Evolutionary conservation across 352 stramenopile species (phyloP), one percentile per base, ranked within the genome.

Genomic region (Peronosclerospora sorghi): DNA sequence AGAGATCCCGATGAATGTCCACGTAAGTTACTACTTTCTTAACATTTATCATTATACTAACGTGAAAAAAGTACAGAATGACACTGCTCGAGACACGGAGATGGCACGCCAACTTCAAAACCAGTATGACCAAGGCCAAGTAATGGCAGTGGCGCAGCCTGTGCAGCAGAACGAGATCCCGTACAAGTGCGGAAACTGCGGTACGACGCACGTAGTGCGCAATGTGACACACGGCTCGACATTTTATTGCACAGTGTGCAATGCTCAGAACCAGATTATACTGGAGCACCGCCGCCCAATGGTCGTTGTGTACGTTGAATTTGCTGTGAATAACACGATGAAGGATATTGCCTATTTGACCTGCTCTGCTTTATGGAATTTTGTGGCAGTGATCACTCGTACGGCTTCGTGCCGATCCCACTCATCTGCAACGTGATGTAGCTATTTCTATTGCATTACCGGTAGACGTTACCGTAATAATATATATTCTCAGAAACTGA

Each of bases 401-500:
- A 54, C 41, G 37, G 67, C 26, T 73, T 72, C 36, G 34, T 87
- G 8, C 75, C 75, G 23, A 59, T 87, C 27, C 75, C 75, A 12
- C 50, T 87, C 35, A 63, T 87, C 34, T 87, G 75, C 59, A 63
- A 21, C 45, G 65, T 85, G 41, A 74, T 78, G 71, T 83, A 55
- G 43, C 6, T 27, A 18, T 14, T 30, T 26, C 21, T 1, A 29
- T 8, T 41, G 23, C 17, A 5, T n/a, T 43, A 19, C 18, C 39
- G 41, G 13, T 30, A 10, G 17, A n/a, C 8, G 7, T n/a, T n/a
- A n/a, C n/a, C n/a, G n/a, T n/a, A n/a, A 26, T 26, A 26, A 26
- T 26, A 26, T 7, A 26, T 26, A 7, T 26, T 26, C 21, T 26
- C 6, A 26, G 6, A 26, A 26, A 3, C 21, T 26, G 21, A 26